Evolutionary conservation across 208 protist species (phyloP), one percentile per base, ranked within the genome.

Genomic region (Acanthamoeba castellanii): DNA sequence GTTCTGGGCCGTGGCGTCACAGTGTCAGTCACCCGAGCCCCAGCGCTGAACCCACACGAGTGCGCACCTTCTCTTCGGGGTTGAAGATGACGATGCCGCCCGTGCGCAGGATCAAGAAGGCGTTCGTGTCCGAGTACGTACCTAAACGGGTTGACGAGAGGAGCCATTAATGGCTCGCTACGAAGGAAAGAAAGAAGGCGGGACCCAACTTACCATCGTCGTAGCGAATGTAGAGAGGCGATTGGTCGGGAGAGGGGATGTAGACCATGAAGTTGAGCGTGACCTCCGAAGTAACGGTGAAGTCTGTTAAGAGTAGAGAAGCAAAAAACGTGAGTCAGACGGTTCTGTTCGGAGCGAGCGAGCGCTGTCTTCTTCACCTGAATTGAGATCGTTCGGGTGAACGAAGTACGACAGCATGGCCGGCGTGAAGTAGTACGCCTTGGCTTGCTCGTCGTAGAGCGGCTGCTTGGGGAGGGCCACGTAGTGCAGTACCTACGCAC

Each of bases 41-140:
- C 37, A 42, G 37, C 37, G 37, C 3, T 22, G 25, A 91, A 2
- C 32, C 87, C 8, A 64, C 27, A 4, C 37, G 72, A 57, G n/a
- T 37, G n/a, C 42, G 34, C n/a, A 66, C 64, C 34, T 59, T 90
- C 25, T 81, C 5, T 18, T 68, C 50, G 55, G 95, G 52, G 59
- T 96, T 97, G 52, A 96, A 85, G 66, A 97, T 97, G 34, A 96
- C 68, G 22, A 97, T 90, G 50, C 96, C 96, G n/a, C 96, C 96
- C 94, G 89, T 96, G 74, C 97, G 95, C 27, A 95, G 96, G 59
- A 97, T 87, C 45, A 97, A 55, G 87, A 97, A 97, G 66, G 95
- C 84, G 64, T 96, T 92, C 22, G 42, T 84, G 52, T 61, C 25
- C 78, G 70, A 91, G 50, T 85, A 76, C 70, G 34, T 32, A 18